phyloP scores from a whole-genome alignment of 164 flowering plant genomes.

The Magnolia changhungtana region DNA sequence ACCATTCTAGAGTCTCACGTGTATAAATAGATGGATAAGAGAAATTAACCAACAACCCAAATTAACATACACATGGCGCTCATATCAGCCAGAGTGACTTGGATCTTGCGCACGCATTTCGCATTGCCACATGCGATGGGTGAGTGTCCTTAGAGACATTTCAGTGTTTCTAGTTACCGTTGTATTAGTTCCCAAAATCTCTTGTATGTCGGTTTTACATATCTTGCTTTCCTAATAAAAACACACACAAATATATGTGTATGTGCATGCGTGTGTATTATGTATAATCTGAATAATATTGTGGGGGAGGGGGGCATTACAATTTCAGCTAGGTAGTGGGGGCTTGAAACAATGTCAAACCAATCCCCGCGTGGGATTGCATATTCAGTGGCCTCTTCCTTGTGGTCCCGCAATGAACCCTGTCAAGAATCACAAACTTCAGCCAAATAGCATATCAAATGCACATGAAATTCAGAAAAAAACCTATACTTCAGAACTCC shows the following conservation, averaged over 20 bases:
- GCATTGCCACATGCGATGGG: too few relatives aligned
- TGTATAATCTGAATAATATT: too few relatives aligned
- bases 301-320: slow-evolving; percentile 36
- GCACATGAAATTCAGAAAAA: background rate
- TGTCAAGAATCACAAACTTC: slow-evolving; percentile 24
- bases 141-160: too few relatives aligned
- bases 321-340: slow-evolving; percentile 91
- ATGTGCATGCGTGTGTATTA: too few relatives aligned
- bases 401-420: slow-evolving; percentile 62
- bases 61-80: too few relatives aligned
- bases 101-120: too few relatives aligned
- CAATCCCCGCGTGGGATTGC: slow-evolving; percentile 84
- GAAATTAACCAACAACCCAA: too few relatives aligned
- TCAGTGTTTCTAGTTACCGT: too few relatives aligned
- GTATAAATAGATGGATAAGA: too few relatives aligned
- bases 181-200: background rate
- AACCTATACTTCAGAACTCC: background rate
- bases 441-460: background rate
- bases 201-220: background rate
- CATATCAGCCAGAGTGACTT: too few relatives aligned
- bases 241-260: background rate
- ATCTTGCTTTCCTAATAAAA: background rate
- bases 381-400: slow-evolving; percentile 43
- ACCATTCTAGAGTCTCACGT: too few relatives aligned
- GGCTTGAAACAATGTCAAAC: slow-evolving; percentile 82